Conservation (phyloP, 192 early-diverging fungal species). For the Lobulomyces angularis region DNA sequence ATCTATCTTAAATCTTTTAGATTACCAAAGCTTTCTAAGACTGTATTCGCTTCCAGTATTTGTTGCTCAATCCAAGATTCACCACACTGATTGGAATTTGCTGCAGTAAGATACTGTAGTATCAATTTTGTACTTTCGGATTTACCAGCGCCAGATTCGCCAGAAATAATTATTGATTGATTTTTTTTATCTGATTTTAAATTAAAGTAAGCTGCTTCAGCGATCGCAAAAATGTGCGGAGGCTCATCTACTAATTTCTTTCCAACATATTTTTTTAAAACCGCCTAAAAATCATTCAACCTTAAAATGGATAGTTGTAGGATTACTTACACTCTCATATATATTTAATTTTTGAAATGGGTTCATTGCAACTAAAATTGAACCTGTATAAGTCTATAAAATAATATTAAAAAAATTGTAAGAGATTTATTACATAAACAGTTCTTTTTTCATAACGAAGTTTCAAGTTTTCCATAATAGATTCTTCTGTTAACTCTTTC, state of each 20-base stretch:
- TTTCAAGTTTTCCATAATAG: slow-evolving; percentile 83
- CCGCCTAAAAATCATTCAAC: slow-evolving; percentile 11
- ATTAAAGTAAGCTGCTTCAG: slow-evolving; percentile 33
- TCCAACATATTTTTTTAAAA: slow-evolving; percentile 24
- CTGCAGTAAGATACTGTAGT: slow-evolving; percentile 34
- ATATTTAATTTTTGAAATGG: slow-evolving; percentile 36
- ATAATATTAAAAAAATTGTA: neutral
- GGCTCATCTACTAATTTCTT: slow-evolving; percentile 23
- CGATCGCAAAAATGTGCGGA: slow-evolving; percentile 43
- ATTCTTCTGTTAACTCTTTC: slow-evolving; percentile 82
- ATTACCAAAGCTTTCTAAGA: slow-evolving; percentile 41
- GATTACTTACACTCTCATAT: slow-evolving; percentile 14
- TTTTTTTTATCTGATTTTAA: slow-evolving; percentile 21
- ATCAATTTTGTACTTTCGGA: slow-evolving; percentile 49
- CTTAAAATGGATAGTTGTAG: neutral
- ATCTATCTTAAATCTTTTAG: slow-evolving; percentile 1
- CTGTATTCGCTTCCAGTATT: slow-evolving; percentile 45
- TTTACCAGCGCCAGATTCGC: slow-evolving; percentile 47
- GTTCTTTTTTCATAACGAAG: slow-evolving; percentile 68
- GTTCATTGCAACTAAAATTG: slow-evolving; percentile 40
- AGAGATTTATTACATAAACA: slow-evolving; percentile 63
- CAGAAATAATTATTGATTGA: slow-evolving; percentile 42
- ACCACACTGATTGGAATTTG: slow-evolving; percentile 1
- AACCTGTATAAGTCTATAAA: slow-evolving; percentile 39
- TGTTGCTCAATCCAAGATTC: slow-evolving; percentile 49